These are phyloP conservation scores for Pseudocercospora fijiensis DNA, from an alignment of 2,329 filamentous ascomycete genomes.

Conservation along the genomic window DNA sequence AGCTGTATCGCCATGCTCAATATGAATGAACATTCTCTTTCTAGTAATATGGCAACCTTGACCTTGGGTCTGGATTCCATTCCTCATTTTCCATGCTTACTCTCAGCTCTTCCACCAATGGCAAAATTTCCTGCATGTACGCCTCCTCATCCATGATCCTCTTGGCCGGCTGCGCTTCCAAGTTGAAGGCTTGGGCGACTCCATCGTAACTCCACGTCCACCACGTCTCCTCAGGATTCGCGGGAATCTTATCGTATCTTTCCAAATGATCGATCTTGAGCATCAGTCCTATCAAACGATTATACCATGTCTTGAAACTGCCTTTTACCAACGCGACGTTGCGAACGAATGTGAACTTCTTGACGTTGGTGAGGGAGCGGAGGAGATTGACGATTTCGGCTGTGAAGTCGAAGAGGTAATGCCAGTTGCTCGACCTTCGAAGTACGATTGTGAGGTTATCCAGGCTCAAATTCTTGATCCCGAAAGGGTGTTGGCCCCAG, in stretches of 20 bases:
- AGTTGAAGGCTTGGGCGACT: slow-evolving; percentile 32
- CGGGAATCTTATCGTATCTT: slow-evolving; percentile 39
- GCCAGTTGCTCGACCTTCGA: slow-evolving; percentile 35
- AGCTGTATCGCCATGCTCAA: not conserved
- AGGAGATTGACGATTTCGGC: slow-evolving; percentile 37
- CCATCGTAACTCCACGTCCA: slow-evolving; percentile 43
- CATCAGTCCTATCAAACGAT: slow-evolving; percentile 41
- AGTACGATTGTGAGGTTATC: slow-evolving; percentile 39
- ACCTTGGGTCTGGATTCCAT: slow-evolving; percentile 41
- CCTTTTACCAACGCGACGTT: slow-evolving; percentile 40
- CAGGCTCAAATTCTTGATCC: slow-evolving; percentile 33
- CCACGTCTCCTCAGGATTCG: slow-evolving; percentile 39
- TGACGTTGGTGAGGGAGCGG: slow-evolving; percentile 38
- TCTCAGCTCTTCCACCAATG: slow-evolving; percentile 40
- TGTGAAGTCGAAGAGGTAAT: slow-evolving; percentile 40
- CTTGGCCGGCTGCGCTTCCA: slow-evolving; percentile 36
- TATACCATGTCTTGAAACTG: slow-evolving; percentile 42
- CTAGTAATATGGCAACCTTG: slow-evolving; percentile 24
- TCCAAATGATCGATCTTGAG: slow-evolving; percentile 45
- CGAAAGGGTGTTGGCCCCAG: slow-evolving; percentile 40
- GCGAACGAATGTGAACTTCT: slow-evolving; percentile 38
- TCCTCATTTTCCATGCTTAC: slow-evolving; percentile 40
- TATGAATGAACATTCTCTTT: not conserved
- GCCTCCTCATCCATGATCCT: slow-evolving; percentile 37
- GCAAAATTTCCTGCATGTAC: slow-evolving; percentile 42